Conservation (phyloP, 2,329 filamentous ascomycete genomes). For the Pseudopyricularia javanii region DNA sequence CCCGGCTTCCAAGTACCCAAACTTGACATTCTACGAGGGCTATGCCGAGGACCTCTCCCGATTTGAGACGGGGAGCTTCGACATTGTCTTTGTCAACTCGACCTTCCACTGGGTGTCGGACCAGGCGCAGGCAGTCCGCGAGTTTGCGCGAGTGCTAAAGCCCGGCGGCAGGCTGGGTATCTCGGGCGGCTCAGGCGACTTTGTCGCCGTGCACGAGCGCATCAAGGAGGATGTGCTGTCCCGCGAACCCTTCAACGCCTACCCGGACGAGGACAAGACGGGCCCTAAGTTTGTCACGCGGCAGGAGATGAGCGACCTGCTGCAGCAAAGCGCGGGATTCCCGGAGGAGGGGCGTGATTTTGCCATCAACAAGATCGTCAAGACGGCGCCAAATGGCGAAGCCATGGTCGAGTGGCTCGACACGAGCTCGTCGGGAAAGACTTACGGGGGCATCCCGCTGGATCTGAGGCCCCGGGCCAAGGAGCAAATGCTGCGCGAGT, state of each 20-base stretch:
- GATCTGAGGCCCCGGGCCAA: conserved; percentile 14
- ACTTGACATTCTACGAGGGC: neutral
- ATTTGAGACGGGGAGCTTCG: conserved; percentile 22
- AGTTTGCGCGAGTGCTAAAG: conserved; percentile 28
- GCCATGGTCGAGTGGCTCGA: conserved; percentile 18
- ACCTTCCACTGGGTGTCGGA: conserved; percentile 21
- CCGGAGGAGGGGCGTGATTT: conserved; percentile 7
- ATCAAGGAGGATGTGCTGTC: conserved; percentile 8
- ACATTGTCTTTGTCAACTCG: conserved; percentile 29
- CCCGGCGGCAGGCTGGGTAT: conserved; percentile 22
- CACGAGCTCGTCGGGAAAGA: conserved; percentile 18
- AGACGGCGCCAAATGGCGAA: conserved; percentile 5
- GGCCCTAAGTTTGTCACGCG: conserved; percentile 3
- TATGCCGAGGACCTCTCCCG: conserved; percentile 18
- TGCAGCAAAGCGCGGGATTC: conserved; percentile 17
- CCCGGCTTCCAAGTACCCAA: neutral
- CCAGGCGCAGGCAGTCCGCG: conserved; percentile 17
- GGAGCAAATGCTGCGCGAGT: conserved; percentile 16
- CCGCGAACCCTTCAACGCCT: neutral
- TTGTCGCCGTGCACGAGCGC: conserved; percentile 11
- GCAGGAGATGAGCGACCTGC: conserved; percentile 7
- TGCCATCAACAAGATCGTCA: conserved; percentile 13
- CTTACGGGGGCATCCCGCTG: conserved; percentile 16
- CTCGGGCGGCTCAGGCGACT: conserved; percentile 12
- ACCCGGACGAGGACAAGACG: neutral